A percentile compares a stretch with the other conserved stretches of the same genome.
These are phyloP conservation scores for Aspergillus quadricinctus DNA, from an alignment of 2,329 filamentous ascomycete genomes.

Conservation along the genomic window DNA sequence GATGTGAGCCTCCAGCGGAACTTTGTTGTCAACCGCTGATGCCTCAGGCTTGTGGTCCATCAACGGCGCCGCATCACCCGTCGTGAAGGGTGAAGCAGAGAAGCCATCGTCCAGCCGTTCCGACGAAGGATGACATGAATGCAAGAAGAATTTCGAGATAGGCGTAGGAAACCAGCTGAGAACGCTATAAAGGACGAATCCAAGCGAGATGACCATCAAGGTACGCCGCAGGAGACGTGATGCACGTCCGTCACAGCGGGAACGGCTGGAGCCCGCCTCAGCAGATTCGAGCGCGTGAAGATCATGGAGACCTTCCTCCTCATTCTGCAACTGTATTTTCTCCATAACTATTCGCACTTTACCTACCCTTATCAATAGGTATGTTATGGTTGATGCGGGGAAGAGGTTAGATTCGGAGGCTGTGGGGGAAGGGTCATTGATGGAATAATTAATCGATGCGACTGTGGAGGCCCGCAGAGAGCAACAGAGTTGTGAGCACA, in stretches of 20 bases:
- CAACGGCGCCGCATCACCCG: constrained; percentile 1
- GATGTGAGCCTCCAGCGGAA: constrained; percentile 88
- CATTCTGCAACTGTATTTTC: constrained; percentile 4
- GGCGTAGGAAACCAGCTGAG: constrained; percentile 8
- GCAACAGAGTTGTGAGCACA: background rate
- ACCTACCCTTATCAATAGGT: background rate
- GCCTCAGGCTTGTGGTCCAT: background rate
- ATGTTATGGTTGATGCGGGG: background rate
- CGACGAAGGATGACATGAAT: constrained; percentile 4
- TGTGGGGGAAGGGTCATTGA: background rate
- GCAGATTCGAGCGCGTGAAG: constrained; percentile 4
- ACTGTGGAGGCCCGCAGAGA: background rate
- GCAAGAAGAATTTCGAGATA: constrained; percentile 2
- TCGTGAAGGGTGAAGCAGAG: background rate
- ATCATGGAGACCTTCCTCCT: constrained; percentile 1
- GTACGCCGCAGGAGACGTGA: background rate
- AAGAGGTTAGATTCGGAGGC: background rate
- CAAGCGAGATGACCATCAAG: constrained; percentile 7
- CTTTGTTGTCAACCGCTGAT: constrained; percentile 26
- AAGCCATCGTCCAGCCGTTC: background rate
- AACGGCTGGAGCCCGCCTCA: constrained; percentile 4
- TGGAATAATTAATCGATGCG: background rate
- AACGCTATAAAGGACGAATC: constrained; percentile 7
- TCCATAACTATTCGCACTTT: constrained; percentile 7
- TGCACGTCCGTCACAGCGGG: constrained; percentile 1